These are phyloP conservation scores for Mycothermus thermophilus DNA, from an alignment of 495 filamentous ascomycete species.

Conservation along the genomic window DNA sequence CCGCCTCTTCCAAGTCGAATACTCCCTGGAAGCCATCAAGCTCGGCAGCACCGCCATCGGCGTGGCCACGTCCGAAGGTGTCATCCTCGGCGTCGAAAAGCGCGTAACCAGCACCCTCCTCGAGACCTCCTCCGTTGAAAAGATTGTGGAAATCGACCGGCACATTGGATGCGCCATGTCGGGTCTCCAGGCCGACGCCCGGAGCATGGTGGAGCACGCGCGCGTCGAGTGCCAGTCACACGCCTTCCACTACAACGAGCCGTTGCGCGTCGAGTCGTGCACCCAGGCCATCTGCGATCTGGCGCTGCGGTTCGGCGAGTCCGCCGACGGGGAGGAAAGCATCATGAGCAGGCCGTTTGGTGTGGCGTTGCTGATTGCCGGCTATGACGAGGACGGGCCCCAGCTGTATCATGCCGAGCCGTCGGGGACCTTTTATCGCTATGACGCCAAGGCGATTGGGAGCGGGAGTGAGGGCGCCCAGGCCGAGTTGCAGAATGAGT, in stretches of 20 bases:
- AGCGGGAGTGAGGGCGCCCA: constrained; percentile 93
- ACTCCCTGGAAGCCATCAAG: constrained; percentile 99
- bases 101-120: constrained; percentile 94
- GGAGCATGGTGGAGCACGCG: constrained; percentile 93
- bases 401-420: constrained; percentile 97
- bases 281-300: constrained; percentile 98
- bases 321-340: constrained; percentile 93
- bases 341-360: constrained; percentile 96
- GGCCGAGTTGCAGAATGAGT: constrained; percentile 95
- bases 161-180: constrained; percentile 99
- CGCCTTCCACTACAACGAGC: constrained; percentile 91
- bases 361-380: constrained; percentile 90
- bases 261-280: constrained; percentile 86
- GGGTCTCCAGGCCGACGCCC: constrained; percentile 89
- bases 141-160: constrained; percentile 97
- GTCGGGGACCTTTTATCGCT: constrained; percentile 94
- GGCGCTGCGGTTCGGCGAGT: constrained; percentile 91
- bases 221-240: constrained; percentile 96
- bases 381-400: constrained; percentile 93
- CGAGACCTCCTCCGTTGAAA: constrained; percentile 93
- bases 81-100: constrained; percentile 96
- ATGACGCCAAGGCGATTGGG: constrained; percentile 97
- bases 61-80: constrained; percentile 83
- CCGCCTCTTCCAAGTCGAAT: constrained; percentile 99
- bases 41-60: constrained; percentile 96